Percentiles rank a stretch among this genome's conserved stretches.
phyloP scores from a whole-genome alignment of 1,284 basidiomycete genomes.

The Somion occarium region DNA sequence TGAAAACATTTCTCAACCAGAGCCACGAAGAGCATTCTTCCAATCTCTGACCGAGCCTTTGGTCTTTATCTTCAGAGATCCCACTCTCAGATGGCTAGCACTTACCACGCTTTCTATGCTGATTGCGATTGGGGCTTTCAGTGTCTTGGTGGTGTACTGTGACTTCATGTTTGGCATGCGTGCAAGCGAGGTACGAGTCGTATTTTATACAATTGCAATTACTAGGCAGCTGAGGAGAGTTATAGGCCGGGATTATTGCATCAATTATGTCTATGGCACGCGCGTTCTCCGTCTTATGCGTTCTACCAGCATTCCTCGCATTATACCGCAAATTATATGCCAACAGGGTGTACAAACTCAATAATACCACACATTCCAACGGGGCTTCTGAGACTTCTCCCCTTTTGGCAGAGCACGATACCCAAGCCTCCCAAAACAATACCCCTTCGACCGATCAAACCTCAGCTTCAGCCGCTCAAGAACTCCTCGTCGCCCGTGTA shows the following conservation, averaged over 20 bases:
- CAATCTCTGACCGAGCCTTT: constrained; percentile 2
- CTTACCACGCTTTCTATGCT: not conserved
- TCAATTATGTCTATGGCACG: constrained; percentile 5
- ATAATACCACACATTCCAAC: not conserved
- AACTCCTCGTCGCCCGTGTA: constrained; percentile 7
- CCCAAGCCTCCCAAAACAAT: not conserved
- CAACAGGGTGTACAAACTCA: not conserved
- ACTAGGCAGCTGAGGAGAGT: not conserved
- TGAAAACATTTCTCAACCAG: not conserved
- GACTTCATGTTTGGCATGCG: constrained; percentile 3
- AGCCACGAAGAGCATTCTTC: not conserved
- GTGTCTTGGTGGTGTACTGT: constrained; percentile 5
- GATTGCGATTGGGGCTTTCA: constrained; percentile 5
- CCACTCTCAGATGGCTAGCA: not conserved
- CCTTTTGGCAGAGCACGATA: not conserved
- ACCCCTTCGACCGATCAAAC: too few species aligned
- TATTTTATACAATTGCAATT: not conserved
- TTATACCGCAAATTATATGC: not conserved
- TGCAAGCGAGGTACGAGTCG: constrained; percentile 3
- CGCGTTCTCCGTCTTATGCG: constrained; percentile 3
- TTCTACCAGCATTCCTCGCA: constrained; percentile 6
- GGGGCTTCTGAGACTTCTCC: not conserved
- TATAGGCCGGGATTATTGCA: constrained; percentile 6
- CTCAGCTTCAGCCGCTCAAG: constrained; percentile 7
- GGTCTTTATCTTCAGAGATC: not conserved